phyloP scores from a whole-genome alignment of 805 yeast genomes.

The Pichia nakasei region DNA sequence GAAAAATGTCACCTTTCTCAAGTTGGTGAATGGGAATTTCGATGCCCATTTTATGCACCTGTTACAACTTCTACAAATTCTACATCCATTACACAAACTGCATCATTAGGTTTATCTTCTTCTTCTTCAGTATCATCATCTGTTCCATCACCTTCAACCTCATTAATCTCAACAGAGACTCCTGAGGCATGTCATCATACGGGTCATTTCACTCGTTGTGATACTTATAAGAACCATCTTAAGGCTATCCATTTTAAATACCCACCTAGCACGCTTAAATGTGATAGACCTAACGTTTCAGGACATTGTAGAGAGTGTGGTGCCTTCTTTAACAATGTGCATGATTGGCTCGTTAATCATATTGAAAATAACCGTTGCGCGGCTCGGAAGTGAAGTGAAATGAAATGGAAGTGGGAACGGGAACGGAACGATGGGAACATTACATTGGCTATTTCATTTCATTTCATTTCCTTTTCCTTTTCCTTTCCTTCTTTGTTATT shows the following conservation, averaged over 20 bases:
- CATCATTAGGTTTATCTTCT: too few species aligned
- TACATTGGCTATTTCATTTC: too few species aligned
- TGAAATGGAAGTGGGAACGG: too few species aligned
- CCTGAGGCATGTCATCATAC: conserved; percentile 56
- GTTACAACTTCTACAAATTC: conserved; percentile 1
- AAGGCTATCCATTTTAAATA: conserved; percentile 85
- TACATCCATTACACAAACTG: too few species aligned
- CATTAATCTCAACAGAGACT: too few species aligned
- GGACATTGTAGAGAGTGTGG: conserved; percentile 81
- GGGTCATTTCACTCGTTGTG: conserved; percentile 84
- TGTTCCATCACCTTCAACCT: too few species aligned
- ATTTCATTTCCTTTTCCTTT: neutral
- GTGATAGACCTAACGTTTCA: conserved; percentile 53
- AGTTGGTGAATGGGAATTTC: conserved; percentile 56
- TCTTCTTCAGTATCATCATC: too few species aligned
- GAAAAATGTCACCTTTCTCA: conserved; percentile 80
- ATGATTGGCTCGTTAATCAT: conserved; percentile 71
- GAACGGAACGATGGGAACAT: too few species aligned
- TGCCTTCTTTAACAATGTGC: conserved; percentile 53
- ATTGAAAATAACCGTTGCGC: conserved; percentile 45
- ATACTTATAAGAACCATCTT: conserved; percentile 84
- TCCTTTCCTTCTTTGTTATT: neutral
- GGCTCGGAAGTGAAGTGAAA: too few species aligned
- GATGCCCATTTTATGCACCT: conserved; percentile 59
- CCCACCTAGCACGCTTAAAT: conserved; percentile 79